A percentile compares a stretch with the other conserved stretches of the same genome.
Evolutionary conservation across 208 protist genomes (phyloP).

Genomic region (Crithidia mellificae): DNA sequence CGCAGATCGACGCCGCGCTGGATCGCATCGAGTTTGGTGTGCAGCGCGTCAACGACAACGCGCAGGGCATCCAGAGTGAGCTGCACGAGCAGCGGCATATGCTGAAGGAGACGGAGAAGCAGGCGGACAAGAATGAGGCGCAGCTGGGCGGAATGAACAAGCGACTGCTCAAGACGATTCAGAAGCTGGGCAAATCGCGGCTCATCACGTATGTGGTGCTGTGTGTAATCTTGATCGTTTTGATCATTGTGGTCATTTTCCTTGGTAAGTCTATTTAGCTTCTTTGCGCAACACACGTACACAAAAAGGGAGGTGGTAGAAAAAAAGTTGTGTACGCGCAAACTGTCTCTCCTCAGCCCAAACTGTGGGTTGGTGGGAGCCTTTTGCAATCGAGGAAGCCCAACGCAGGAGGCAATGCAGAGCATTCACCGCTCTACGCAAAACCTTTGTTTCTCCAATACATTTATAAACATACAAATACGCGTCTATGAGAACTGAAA

Average conservation of each 20-base stretch:
- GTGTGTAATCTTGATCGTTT: conserved; percentile 47
- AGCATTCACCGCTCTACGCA: too few species aligned
- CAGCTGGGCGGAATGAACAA: conserved; percentile 44
- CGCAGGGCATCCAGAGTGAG: conserved; percentile 51
- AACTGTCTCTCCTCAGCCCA: too few species aligned
- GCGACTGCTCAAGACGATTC: conserved; percentile 45
- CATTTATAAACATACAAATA: too few species aligned
- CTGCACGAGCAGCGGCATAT: conserved; percentile 46
- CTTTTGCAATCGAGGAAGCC: too few species aligned
- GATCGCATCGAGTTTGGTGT: conserved; percentile 63
- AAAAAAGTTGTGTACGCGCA: too few species aligned
- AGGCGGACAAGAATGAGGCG: conserved; percentile 44
- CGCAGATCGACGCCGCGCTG: conserved; percentile 50
- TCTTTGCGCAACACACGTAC: background rate
- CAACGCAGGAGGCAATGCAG: too few species aligned
- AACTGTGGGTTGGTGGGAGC: too few species aligned
- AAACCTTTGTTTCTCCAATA: too few species aligned
- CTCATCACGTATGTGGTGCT: conserved; percentile 49
- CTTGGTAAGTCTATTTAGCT: conserved; percentile 44
- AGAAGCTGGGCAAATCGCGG: conserved; percentile 55
- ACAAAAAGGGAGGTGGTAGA: too few species aligned
- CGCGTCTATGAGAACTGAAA: too few species aligned
- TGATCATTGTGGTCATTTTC: conserved; percentile 61
- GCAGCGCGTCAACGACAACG: conserved; percentile 51
- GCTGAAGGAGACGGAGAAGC: conserved; percentile 39